phyloP scores from a whole-genome alignment of 176 grass and related monocot genomes.

The Phoenix dactylifera region DNA sequence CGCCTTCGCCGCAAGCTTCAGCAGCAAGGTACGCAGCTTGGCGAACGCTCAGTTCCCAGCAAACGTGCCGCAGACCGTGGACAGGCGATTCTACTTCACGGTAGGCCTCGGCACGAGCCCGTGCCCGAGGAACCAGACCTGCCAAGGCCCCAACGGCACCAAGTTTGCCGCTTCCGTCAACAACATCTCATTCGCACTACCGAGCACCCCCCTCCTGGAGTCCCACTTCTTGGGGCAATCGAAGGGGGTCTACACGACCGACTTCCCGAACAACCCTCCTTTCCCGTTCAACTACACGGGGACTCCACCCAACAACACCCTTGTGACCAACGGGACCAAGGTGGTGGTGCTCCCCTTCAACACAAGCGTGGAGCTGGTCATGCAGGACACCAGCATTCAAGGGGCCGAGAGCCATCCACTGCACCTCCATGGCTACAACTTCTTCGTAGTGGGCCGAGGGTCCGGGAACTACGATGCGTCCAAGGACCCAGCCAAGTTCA shows the following conservation, averaged over 20 bases:
- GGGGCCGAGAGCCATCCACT: slow-evolving; percentile 67
- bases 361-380: slow-evolving; percentile 63
- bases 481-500: slow-evolving; percentile 33
- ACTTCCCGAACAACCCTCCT: slow-evolving; percentile 40
- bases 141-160: slow-evolving; percentile 57
- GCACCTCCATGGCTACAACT: slow-evolving; percentile 66
- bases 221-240: slow-evolving; percentile 30
- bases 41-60: slow-evolving; percentile 32
- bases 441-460: slow-evolving; percentile 52
- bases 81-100: slow-evolving; percentile 67
- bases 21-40: slow-evolving; percentile 42
- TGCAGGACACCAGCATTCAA: slow-evolving; percentile 62
- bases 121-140: slow-evolving; percentile 49
- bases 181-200: slow-evolving; percentile 63
- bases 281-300: slow-evolving; percentile 78
- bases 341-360: slow-evolving; percentile 48
- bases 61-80: slow-evolving; percentile 32
- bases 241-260: slow-evolving; percentile 40
- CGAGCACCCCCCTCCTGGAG: slow-evolving; percentile 46
- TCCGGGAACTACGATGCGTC: slow-evolving; percentile 48
- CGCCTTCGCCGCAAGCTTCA: slow-evolving; percentile 31
- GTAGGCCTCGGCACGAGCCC: slow-evolving; percentile 59
- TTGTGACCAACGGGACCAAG: slow-evolving; percentile 52
- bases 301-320: slow-evolving; percentile 68
- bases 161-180: slow-evolving; percentile 54